Base-by-base conservation (phyloP, 345 rosid species). In the Chamaenerion angustifolium region DNA sequence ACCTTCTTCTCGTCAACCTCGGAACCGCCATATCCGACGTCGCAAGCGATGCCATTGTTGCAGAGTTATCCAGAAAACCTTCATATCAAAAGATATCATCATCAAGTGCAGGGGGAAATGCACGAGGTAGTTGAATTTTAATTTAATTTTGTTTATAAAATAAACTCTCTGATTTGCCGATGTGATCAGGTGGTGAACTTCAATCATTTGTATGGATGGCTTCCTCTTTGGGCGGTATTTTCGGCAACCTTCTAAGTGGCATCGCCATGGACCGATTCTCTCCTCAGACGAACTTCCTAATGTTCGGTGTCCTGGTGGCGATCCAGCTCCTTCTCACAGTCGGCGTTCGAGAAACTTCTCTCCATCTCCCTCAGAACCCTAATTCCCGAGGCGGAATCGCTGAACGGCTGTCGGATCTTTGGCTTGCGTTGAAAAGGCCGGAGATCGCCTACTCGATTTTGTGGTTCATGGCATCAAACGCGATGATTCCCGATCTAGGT, bases 1-100 rank as follows among this genome's bases (percentile, higher is more conserved):
- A 57, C 64, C 93, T 90, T 40, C 87, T 90, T 49, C 80, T 86
- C 15, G 71, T 88, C 51, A 90, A 90, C 55, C 85, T 86, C 2
- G 98, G 96, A 3, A 87, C 96, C 56, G 78, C 98, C 1, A 66
- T 90, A 58, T 80, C 79, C 0, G 96, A 90, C 67, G 96, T 92
- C 55, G 96, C 93, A 35, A 92, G 87, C 49, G 98, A 86, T 57
- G 98, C 98, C 56, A 74, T 87, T 58, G 96, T 87, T 11, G 98
- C 95, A 0, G 95, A 86, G 69, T 53, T 68, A 4, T 86, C 66
- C 14, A 80, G 76, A 56, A 77, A 70, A 19, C 60, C 76, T 8
- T 63, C 46, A 49, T 63, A 73, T 9, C 55, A 31, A 31, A 31
- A 31, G 8, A 31, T 7, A 31, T 31, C 37, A 31, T 31, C 37